Evolutionary conservation across 2,329 filamentous ascomycete species (phyloP).

Genomic region (Stachybotrys echinatus): DNA sequence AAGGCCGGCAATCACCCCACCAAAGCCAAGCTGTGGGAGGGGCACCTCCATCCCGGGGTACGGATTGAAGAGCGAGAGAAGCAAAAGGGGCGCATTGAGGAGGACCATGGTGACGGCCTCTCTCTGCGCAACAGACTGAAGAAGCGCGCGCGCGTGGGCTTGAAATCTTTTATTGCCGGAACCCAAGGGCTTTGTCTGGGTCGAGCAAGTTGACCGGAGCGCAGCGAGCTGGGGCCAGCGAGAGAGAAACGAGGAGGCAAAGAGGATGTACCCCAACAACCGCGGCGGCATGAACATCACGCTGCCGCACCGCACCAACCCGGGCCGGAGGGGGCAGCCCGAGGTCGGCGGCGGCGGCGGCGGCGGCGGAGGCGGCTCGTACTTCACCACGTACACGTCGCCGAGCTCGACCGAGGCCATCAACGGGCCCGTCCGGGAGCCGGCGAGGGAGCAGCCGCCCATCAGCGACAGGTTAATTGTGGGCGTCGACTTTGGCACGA

Average conservation of each 20-base stretch:
- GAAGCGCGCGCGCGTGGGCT: no score
- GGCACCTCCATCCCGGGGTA: not conserved
- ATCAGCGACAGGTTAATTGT: conserved; percentile 64
- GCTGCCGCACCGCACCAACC: conserved; percentile 41
- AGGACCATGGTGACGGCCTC: not conserved
- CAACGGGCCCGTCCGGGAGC: conserved; percentile 54
- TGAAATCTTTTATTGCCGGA: no score
- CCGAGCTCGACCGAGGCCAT: conserved; percentile 57
- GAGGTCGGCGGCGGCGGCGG: conserved; percentile 35
- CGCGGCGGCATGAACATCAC: conserved; percentile 36
- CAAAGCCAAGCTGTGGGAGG: not conserved
- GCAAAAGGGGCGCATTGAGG: not conserved
- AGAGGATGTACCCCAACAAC: not conserved
- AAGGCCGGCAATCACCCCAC: not conserved
- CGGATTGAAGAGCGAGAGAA: not conserved
- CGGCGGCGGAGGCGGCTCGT: conserved; percentile 11
- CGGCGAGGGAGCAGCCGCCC: conserved; percentile 44
- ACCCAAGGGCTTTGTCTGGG: no score
- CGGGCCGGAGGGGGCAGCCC: conserved; percentile 46
- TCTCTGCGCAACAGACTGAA: not conserved
- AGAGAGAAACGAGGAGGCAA: not conserved
- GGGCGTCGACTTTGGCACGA: conserved; percentile 80
- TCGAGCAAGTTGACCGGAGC: no score
- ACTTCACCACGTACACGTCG: conserved; percentile 50
- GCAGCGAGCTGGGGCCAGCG: not conserved